These are phyloP conservation scores for Fomitiporia mediterranea DNA, from an alignment of 1,284 basidiomycete genomes.

Conservation along the genomic window DNA sequence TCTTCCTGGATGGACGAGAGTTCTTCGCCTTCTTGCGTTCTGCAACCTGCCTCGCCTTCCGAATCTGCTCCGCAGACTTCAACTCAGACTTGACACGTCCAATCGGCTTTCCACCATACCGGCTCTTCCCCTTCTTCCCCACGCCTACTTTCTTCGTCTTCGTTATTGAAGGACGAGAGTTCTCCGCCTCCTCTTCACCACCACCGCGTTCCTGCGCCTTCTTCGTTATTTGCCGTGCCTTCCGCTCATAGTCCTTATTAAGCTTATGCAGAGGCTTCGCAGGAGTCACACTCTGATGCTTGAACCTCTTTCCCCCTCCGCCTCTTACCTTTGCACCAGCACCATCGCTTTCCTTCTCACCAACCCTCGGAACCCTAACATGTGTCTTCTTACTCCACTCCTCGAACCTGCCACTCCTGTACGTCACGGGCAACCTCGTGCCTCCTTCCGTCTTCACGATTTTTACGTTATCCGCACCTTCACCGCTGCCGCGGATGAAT, in stretches of 20 bases:
- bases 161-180: conserved; percentile 18
- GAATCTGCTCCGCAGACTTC: conserved; percentile 80
- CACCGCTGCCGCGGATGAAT: conserved; percentile 82
- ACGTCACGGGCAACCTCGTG: conserved; percentile 87
- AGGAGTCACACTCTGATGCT: conserved; percentile 55
- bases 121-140: conserved; percentile 32
- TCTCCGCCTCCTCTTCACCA: conserved; percentile 21
- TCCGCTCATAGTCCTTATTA: conserved; percentile 65
- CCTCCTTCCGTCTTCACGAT: conserved; percentile 93
- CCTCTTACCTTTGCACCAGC: conserved; percentile 28
- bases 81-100: conserved; percentile 71
- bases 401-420: conserved; percentile 90
- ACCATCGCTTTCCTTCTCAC: conserved; percentile 65
- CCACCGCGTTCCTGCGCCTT: conserved; percentile 34
- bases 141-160: conserved; percentile 31
- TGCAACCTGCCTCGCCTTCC: conserved; percentile 60
- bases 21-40: conserved; percentile 72
- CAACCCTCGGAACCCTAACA: conserved; percentile 70
- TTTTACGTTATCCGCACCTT: conserved; percentile 91
- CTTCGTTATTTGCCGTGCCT: conserved; percentile 57
- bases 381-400: conserved; percentile 88
- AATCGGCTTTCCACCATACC: conserved; percentile 55
- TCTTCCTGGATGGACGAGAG: conserved; percentile 58
- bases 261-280: conserved; percentile 73
- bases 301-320: conserved; percentile 53